phyloP scores from a whole-genome alignment of 305 asterid genomes.

The Solanum hybrid region DNA sequence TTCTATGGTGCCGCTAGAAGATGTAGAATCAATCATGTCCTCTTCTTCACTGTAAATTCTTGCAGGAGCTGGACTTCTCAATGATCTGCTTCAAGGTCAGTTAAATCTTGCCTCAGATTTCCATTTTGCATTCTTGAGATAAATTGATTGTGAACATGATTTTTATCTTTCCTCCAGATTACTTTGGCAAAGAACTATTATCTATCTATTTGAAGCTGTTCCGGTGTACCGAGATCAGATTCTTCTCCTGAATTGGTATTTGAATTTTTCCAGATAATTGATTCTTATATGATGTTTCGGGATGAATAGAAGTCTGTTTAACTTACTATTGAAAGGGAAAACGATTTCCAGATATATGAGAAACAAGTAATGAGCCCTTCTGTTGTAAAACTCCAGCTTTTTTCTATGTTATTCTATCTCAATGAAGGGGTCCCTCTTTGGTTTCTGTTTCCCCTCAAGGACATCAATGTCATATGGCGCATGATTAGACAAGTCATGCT shows the following conservation, averaged over 20 bases:
- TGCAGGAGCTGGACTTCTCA: slow-evolving; percentile 15
- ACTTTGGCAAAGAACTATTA: not conserved
- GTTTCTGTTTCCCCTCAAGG: not conserved
- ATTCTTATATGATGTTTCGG: not conserved
- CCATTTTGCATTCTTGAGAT: not conserved
- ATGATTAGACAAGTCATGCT: slow-evolving; percentile 1
- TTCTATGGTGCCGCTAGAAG: not conserved
- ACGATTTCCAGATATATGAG: not conserved
- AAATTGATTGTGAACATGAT: not conserved
- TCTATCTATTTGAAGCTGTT: not conserved
- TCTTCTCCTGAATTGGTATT: slow-evolving; percentile 1
- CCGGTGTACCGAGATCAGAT: not conserved
- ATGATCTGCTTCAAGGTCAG: slow-evolving; percentile 31
- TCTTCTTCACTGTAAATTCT: slow-evolving; percentile 7
- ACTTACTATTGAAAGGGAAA: not conserved
- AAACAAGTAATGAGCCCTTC: not conserved
- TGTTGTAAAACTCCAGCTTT: not conserved
- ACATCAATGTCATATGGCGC: not conserved
- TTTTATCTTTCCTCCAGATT: not conserved
- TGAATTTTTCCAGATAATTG: not conserved
- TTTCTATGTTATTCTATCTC: not conserved
- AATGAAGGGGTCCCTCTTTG: not conserved
- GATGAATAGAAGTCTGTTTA: not conserved
- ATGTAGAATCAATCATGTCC: slow-evolving; percentile 7
- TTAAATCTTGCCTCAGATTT: slow-evolving; percentile 1